Base-by-base conservation (phyloP, 208 protist genomes). In the Leishmania gerbilli region DNA sequence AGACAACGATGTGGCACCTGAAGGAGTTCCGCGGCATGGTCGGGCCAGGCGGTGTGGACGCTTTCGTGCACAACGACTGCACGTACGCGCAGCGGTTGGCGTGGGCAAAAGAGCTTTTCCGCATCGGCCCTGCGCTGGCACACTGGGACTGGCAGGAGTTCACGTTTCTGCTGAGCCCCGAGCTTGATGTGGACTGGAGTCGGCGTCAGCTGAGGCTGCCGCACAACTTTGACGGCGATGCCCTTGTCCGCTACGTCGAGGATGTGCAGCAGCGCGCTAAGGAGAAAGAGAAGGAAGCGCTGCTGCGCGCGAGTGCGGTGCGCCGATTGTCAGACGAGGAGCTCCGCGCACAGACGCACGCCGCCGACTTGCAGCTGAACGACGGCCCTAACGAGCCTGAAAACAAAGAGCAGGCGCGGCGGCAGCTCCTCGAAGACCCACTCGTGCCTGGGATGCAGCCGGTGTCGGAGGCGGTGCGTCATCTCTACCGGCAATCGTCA, bases 101-200 rank as follows among this genome's bases (percentile, higher is more conserved):
- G 82, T 98, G 94, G 93, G 85, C 94, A 34, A 96, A 97, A 88
- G 95, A 98, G 84, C 86, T 98, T 5, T 97, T 94, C 77, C 90
- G 91, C 79, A 93, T 97, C 64, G 92, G 83, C 55, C 88, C 89
- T 37, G 87, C 90, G 4, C 87, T 98, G 37, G 90, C 95, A 1
- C 91, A 88, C 71, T 98, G 92, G 93, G 95, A 98, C 78, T 98
- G 95, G 94, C 87, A 87, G 45, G 95, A 96, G 37, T 96, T 98
- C 79, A 92, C 87, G n/a, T 97, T 98, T 75, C 56, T 96, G 11
- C 86, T 98, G 72, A 85, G 88, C 55, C 87, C 89, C 2, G 87
- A 93, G 79, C 84, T 98, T 56, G 94, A 98, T 79, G 78, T 98
- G 15, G 90, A 97, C 82, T 98, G 95, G 95, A 67, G 74, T 40